Base-by-base conservation (phyloP, 148 eudicot genomes). In the Cornus kousa region DNA sequence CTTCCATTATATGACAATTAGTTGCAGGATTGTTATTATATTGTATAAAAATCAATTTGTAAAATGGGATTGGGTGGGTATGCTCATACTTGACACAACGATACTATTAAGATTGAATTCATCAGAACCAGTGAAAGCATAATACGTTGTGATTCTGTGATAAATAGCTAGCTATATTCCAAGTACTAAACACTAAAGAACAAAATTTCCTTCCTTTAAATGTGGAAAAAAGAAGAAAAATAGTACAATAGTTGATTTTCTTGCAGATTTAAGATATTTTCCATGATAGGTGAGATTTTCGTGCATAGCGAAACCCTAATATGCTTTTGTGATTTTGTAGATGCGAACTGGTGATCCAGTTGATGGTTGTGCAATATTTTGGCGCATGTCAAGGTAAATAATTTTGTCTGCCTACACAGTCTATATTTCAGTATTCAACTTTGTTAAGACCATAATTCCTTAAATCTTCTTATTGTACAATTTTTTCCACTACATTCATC, bases 311-410 rank as follows among this genome's bases (percentile, higher is more conserved):
- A 48, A 46, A 28, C 9, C 33, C 19, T 78, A 57, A 33, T 78
- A 23, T 22, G 37, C 70, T 78, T 11, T 73, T 70, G 53, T 71
- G 24, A 78, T 73, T 78, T 75, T 84, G 59, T 80, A 96, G 99
- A 93, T 90, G 99, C 94, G 99, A 76, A 96, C 98, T 73, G 99
- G 99, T 60, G 87, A 79, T 78, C 95, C 94, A 65, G 79, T 87
- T 84, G 99, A 96, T 88, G 99, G 99, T n/a, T 96, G 99, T 89
- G 99, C 99, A 86, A 88, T 92, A 75, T 96, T 93, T 90, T 96
- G 97, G 97, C 93, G 92, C 79, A 77, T 82, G 69, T 88, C 92
- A 69, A 92, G 95, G 99, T 93, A 89, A 75, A 69, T 43, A 2
- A 62, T 31, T 53, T 35, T 35, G 3, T 35, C 37, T 35, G 37